Conservation (phyloP, 2,329 filamentous ascomycete genomes). For the Aspergillus proliferans region DNA sequence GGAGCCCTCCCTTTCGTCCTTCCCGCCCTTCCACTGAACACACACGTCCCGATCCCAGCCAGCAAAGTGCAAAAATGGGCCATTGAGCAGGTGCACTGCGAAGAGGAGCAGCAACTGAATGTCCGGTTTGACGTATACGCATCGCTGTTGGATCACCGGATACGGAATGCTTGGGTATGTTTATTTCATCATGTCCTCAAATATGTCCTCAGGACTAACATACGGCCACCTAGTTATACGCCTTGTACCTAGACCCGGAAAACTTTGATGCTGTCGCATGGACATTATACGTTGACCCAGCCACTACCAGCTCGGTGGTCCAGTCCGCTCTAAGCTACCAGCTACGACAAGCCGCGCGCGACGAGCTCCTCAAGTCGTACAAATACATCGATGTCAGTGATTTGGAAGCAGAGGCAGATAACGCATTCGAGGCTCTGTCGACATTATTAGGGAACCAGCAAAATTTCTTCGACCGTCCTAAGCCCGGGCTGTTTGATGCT, state of each 20-base stretch:
- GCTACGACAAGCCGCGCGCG: conserved; percentile 65
- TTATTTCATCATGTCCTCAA: neutral
- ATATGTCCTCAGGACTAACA: conserved; percentile 2
- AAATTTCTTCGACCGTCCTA: conserved; percentile 55
- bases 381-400: conserved; percentile 50
- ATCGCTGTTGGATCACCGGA: conserved; percentile 65
- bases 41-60: conserved; percentile 50
- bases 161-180: conserved; percentile 80
- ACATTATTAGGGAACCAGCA: conserved; percentile 50
- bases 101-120: conserved; percentile 47
- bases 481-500: conserved; percentile 76
- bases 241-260: conserved; percentile 66
- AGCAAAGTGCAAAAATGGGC: conserved; percentile 66
- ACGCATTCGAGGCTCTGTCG: conserved; percentile 58
- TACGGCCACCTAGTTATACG: conserved; percentile 54
- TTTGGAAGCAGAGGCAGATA: conserved; percentile 55
- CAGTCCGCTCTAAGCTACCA: conserved; percentile 57
- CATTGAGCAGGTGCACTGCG: conserved; percentile 43
- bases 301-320: conserved; percentile 57
- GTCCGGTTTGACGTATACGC: conserved; percentile 67
- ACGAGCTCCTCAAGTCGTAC: conserved; percentile 63
- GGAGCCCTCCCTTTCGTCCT: conserved; percentile 85
- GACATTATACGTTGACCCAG: conserved; percentile 62
- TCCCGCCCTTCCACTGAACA: conserved; percentile 43
- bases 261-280: conserved; percentile 63